Percentiles rank a stretch among this genome's conserved stretches.
These are phyloP conservation scores for Aquilaria sinensis DNA, from an alignment of 345 rosid genomes.

Conservation along the genomic window DNA sequence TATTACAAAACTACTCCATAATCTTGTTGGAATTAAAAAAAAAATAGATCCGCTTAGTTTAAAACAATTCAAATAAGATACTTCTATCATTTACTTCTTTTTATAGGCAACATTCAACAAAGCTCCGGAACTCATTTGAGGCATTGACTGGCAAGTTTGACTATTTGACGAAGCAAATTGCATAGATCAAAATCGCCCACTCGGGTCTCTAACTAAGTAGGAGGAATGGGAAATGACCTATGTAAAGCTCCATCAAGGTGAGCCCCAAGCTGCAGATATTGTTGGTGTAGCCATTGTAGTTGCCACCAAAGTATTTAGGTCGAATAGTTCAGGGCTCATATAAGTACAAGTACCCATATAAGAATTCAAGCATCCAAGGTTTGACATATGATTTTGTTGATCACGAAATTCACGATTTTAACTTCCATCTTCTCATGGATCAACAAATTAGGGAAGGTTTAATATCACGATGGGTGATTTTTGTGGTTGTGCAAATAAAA, in stretches of 20 bases:
- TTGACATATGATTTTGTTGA: slow-evolving; percentile 61
- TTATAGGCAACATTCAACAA: slow-evolving; percentile 23
- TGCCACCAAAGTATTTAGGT: slow-evolving; percentile 56
- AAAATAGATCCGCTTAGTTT: no score
- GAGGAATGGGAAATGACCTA: slow-evolving; percentile 18
- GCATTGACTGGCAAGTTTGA: slow-evolving; percentile 9
- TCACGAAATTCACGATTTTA: slow-evolving; percentile 84
- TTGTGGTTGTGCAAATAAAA: slow-evolving; percentile 56
- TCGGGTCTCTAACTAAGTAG: slow-evolving; percentile 13
- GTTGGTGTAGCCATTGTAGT: slow-evolving; percentile 19
- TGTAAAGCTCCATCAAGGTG: slow-evolving; percentile 20
- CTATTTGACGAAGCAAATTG: slow-evolving; percentile 9
- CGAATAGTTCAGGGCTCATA: slow-evolving; percentile 90
- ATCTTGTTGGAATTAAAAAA: no score
- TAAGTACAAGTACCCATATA: slow-evolving; percentile 91
- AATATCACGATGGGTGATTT: slow-evolving; percentile 71
- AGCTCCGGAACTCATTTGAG: slow-evolving; percentile 12
- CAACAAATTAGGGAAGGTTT: slow-evolving; percentile 70
- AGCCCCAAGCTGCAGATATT: slow-evolving; percentile 22
- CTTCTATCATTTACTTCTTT: slow-evolving; percentile 14
- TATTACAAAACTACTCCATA: no score
- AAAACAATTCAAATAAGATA: no score
- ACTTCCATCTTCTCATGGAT: slow-evolving; percentile 51
- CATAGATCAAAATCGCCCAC: slow-evolving; percentile 10
- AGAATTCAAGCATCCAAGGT: slow-evolving; percentile 73